Evolutionary conservation across 805 yeast genomes (phyloP), one percentile per base, ranked within the genome.

Genomic region (Crinitomyces ghanaensis): DNA sequence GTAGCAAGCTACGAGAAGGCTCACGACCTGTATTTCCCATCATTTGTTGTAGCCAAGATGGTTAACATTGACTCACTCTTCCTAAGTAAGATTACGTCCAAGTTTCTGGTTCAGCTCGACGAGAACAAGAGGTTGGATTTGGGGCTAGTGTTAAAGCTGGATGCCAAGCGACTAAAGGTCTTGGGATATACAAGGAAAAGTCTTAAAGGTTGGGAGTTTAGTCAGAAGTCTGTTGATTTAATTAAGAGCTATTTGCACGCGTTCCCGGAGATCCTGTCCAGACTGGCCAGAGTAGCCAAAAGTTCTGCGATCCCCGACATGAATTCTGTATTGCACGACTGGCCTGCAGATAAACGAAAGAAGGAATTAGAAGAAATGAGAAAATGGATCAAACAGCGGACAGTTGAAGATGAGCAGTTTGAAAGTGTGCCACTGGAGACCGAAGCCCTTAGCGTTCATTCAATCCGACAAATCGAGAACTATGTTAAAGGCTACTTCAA

Each of bases 111-210:
- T 39, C 67, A 63, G 19, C n/a, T n/a, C n/a, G 73, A 69, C 39
- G 65, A 65, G 14, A 68, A 68, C 15, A 70, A 62, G 42, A 67
- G 68, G 42, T 48, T 66, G 6, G 79, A 86, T 50, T 63, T 91
- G 47, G 97, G 97, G 14, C 62, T 91, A 42, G 81, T 78, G 37
- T 64, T 91, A 54, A 86, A 86, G 57, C 80, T 77, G 56, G 95
- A 86, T 43, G 71, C 72, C 15, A 71, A 72, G 39, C 72, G 84
- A 45, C 69, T 72, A 48, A 88, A 88, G 56, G 97, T 83, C 3
- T 65, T 86, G 41, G 98, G 97, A 4, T 88, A 74, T 59, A 74
- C 95, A 2, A 69, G 75, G 38, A 74, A 76, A 48, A 62, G 57
- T 26, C 68, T 63, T 17, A 64, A 65, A 32, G 76, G 74, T 15